Percentiles rank a stretch among this genome's conserved stretches.
These are phyloP conservation scores for Dillenia turbinata DNA, from an alignment of 164 flowering plant genomes.

Conservation along the genomic window DNA sequence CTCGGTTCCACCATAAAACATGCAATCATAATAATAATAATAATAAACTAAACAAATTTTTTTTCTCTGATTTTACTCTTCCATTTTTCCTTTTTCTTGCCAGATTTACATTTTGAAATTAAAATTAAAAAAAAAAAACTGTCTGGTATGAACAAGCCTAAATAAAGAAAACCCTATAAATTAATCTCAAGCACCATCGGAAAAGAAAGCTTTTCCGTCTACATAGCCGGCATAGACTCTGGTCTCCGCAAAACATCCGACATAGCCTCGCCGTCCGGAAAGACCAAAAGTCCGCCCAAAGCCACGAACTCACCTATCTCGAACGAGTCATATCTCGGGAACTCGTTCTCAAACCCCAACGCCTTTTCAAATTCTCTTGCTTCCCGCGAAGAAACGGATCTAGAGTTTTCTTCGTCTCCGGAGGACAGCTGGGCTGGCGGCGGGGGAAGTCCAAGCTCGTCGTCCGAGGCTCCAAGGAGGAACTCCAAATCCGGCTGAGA, in stretches of 20 bases:
- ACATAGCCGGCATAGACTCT: constrained; percentile 25
- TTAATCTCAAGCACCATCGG: too few relatives aligned
- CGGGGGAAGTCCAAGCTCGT: constrained; percentile 53
- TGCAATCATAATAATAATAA: too few relatives aligned
- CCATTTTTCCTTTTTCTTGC: too few relatives aligned
- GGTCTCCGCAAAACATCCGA: constrained; percentile 20
- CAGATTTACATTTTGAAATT: too few relatives aligned
- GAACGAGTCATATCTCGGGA: constrained; percentile 24
- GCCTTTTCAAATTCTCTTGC: constrained; percentile 12
- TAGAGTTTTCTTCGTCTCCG: constrained; percentile 6
- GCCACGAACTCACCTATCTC: constrained; percentile 22
- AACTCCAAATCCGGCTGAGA: constrained; percentile 37
- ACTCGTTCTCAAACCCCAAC: constrained; percentile 19
- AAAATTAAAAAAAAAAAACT: too few relatives aligned
- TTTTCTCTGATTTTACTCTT: too few relatives aligned
- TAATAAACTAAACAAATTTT: too few relatives aligned
- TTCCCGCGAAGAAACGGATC: constrained; percentile 10
- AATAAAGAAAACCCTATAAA: too few relatives aligned
- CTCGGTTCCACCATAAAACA: too few relatives aligned
- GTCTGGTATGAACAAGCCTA: too few relatives aligned
- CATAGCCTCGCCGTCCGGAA: constrained; percentile 14
- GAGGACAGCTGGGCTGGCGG: constrained; percentile 2
- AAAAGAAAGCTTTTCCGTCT: not conserved
- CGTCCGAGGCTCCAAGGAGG: constrained; percentile 52
- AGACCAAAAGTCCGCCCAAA: constrained; percentile 34